Percentiles rank a stretch among this genome's conserved stretches.
phyloP scores from a whole-genome alignment of 345 rosid species.

The Noccaea bulbosa region DNA sequence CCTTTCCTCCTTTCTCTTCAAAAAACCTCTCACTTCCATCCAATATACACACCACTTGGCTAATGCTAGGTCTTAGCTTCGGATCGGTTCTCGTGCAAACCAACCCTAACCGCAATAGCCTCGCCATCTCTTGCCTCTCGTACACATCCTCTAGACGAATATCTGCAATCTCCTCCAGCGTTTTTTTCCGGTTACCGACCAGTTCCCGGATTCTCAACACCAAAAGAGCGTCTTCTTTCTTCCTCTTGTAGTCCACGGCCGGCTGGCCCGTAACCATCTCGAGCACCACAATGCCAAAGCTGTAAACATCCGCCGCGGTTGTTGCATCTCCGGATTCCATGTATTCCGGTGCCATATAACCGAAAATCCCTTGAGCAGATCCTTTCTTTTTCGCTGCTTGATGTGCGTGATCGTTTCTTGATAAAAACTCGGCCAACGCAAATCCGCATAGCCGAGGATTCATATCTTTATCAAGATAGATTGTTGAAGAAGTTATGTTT shows the following conservation, averaged over 20 bases:
- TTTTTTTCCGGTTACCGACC: conserved; percentile 43
- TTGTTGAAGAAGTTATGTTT: conserved; percentile 81
- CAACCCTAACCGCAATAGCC: conserved; percentile 67
- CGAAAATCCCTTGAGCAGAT: conserved; percentile 88
- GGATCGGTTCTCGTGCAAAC: conserved; percentile 85
- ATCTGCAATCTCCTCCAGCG: conserved; percentile 65
- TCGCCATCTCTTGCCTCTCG: conserved; percentile 54
- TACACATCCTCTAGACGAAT: conserved; percentile 53
- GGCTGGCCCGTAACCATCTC: conserved; percentile 89
- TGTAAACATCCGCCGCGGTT: conserved; percentile 79
- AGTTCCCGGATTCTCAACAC: conserved; percentile 64
- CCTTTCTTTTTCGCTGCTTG: conserved; percentile 53
- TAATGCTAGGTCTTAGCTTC: conserved; percentile 68
- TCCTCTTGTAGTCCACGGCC: conserved; percentile 78
- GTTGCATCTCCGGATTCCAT: conserved; percentile 87
- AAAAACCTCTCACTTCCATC: conserved; percentile 71
- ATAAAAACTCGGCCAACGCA: conserved; percentile 90
- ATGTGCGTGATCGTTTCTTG: conserved; percentile 81
- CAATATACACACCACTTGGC: conserved; percentile 82
- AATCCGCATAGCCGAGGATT: conserved; percentile 84
- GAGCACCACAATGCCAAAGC: conserved; percentile 86
- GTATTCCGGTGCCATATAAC: conserved; percentile 95
- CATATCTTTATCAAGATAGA: conserved; percentile 76
- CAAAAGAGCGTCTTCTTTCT: conserved; percentile 64
- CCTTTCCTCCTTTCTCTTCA: conserved; percentile 48